Evolutionary conservation across 805 yeast species (phyloP).

Genomic region (Candida boidinii): DNA sequence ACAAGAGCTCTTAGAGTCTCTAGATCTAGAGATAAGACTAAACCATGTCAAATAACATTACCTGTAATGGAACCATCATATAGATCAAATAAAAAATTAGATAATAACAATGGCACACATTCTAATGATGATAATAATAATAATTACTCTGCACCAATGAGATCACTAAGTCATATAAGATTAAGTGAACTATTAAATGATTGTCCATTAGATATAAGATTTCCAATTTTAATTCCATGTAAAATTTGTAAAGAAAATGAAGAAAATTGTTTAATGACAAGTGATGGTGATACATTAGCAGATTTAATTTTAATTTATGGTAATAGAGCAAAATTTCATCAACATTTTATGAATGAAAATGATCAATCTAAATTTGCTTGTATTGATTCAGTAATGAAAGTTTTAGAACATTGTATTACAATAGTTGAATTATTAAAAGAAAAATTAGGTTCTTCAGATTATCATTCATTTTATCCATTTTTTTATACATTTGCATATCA

Average conservation of each 20-base stretch:
- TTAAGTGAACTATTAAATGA: constrained; percentile 14
- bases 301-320: constrained; percentile 41
- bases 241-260: constrained; percentile 10
- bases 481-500: constrained; percentile 42
- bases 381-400: constrained; percentile 29
- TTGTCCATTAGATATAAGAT: constrained; percentile 22
- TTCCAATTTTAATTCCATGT: constrained; percentile 22
- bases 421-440: constrained; percentile 26
- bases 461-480: constrained; percentile 36
- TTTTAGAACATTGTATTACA: constrained; percentile 26
- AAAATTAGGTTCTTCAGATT: constrained; percentile 19
- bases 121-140: no score
- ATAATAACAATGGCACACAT: constrained; percentile 1
- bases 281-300: constrained; percentile 29
- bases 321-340: constrained; percentile 42
- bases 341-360: constrained; percentile 36
- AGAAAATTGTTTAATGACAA: constrained; percentile 18
- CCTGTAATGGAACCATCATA: constrained; percentile 20
- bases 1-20: constrained; percentile 15
- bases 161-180: constrained; percentile 12
- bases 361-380: constrained; percentile 28
- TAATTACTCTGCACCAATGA: constrained; percentile 8
- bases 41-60: constrained; percentile 16
- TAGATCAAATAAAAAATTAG: constrained; percentile 2
- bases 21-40: constrained; percentile 12